Conservation (phyloP, 257 asterid genomes). For the Petunia secreta region DNA sequence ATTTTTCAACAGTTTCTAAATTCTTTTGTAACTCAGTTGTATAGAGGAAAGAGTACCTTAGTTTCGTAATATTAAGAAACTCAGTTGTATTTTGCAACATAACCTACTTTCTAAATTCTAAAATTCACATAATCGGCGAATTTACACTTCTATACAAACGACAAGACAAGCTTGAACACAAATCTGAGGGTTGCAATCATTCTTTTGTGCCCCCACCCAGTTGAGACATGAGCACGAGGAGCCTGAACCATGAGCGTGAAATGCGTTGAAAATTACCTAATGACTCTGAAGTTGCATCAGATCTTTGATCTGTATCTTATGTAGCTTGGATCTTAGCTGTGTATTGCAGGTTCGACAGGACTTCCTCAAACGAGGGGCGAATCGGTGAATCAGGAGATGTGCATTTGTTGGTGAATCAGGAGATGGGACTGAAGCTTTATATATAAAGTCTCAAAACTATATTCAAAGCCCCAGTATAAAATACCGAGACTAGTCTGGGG, state of each 20-base stretch:
- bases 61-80: too few relatives aligned
- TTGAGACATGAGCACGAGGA: background rate
- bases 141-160: constrained; percentile 21
- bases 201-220: background rate
- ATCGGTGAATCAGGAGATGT: constrained; percentile 60
- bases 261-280: constrained; percentile 13
- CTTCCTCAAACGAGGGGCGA: constrained; percentile 72
- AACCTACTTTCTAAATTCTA: constrained; percentile 2
- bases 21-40: too few relatives aligned
- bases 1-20: too few relatives aligned
- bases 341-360: constrained; percentile 72
- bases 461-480: too few relatives aligned
- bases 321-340: constrained; percentile 69
- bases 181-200: background rate
- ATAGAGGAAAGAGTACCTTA: too few relatives aligned
- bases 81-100: background rate
- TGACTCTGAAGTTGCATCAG: constrained; percentile 26
- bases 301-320: constrained; percentile 43
- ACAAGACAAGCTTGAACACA: constrained; percentile 8
- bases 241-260: background rate
- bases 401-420: constrained; percentile 54
- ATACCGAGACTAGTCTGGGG: too few relatives aligned
- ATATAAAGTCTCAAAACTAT: too few relatives aligned
- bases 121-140: background rate
- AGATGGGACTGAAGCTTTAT: too few relatives aligned